phyloP scores from a whole-genome alignment of 352 stramenopile genomes.

The Thraustochytrium sp. region DNA sequence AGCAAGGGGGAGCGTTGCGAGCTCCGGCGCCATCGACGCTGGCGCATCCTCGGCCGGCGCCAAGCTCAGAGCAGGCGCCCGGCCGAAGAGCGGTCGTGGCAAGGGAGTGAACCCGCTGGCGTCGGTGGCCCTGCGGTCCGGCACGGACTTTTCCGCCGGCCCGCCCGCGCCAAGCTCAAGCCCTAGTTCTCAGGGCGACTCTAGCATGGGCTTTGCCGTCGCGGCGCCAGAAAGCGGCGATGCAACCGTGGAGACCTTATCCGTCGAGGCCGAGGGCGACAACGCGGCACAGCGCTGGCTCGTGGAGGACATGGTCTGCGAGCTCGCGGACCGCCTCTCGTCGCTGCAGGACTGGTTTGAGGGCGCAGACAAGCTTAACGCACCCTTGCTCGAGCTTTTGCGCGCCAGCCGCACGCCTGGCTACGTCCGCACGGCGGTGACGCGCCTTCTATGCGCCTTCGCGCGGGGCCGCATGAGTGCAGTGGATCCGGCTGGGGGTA shows the following conservation, averaged over 20 bases:
- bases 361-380: background rate
- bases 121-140: too few species aligned
- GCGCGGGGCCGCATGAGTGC: background rate
- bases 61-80: background rate
- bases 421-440: background rate
- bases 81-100: background rate
- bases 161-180: too few species aligned
- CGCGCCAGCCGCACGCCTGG: background rate
- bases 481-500: background rate
- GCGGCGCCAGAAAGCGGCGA: too few species aligned
- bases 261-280: too few species aligned
- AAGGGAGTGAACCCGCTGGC: background rate
- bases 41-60: too few species aligned
- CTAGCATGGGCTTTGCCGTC: too few species aligned
- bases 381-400: background rate
- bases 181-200: too few species aligned
- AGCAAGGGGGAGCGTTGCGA: too few species aligned
- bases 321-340: background rate
- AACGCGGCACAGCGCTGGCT: background rate
- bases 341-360: background rate
- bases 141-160: too few species aligned
- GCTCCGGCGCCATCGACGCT: too few species aligned
- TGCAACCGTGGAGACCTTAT: too few species aligned
- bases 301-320: slow-evolving; percentile 17
- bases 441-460: background rate